Base-by-base conservation (phyloP, 495 filamentous ascomycete species). In the Bombardia bombarda region DNA sequence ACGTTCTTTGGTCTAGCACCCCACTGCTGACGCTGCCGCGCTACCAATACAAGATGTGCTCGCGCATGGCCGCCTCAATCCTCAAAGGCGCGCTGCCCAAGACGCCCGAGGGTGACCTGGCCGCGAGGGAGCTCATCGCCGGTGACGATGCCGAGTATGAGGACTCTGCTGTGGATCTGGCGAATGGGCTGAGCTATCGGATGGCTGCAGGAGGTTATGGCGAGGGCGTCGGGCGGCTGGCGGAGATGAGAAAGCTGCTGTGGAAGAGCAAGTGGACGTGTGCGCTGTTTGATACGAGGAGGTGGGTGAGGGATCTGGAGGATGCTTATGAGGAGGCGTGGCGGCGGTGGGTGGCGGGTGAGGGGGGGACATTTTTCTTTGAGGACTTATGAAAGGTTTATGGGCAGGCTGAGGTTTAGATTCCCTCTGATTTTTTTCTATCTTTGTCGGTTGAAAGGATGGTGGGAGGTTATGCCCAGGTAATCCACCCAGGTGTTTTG, bases 11-110 rank as follows among this genome's bases (percentile, higher is more conserved):
- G 92, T 90, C 84, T 34, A 89, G 87, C 40, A 99, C 93, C 5
- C 92, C 92, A 25, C 71, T 99, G 39, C 69, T 97, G 41, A 99
- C 92, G 0, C 72, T 90, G n/a, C 89, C 90, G n/a, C 77, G 90
- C 23, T 92, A 96, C 63, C 75, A 80, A 41, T 95, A 96, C 62
- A 99, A 99, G 68, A 99, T 99, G 92, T 97, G 93, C 63, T 93
- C 87, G 32, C 81, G 93, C 38, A 97, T 98, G 85, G 92, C 92
- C 17, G 90, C 90, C 28, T 90, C 86, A 12, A 97, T 98, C 50
- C 71, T 98, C 10, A 83, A 77, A 46, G 93, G 92, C 30, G 92
- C 92, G 2, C 68, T 97, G 7, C 90, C 93, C 0, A 80, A 78
- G 49, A 67, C 65, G 3, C 67, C 66, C 7, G 77, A 78, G 14